A percentile compares a stretch with the other conserved stretches of the same genome.
Evolutionary conservation across 768 basidiomycete species (phyloP).

Genomic region (Tricholoma flavovirens): DNA sequence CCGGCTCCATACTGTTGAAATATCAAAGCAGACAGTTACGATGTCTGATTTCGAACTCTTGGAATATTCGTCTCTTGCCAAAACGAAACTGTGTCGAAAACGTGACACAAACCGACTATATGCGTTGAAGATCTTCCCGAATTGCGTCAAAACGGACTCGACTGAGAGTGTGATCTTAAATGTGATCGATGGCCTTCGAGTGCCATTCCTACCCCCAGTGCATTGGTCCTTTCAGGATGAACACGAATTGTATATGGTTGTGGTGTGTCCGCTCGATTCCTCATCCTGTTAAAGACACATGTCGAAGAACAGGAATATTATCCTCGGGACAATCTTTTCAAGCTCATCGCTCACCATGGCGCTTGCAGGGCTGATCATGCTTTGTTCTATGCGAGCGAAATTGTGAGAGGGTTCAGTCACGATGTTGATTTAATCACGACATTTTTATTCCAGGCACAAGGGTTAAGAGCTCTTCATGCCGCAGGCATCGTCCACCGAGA

Average conservation of each 20-base stretch:
- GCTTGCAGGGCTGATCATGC: constrained; percentile 30
- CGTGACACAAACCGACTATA: constrained; percentile 30
- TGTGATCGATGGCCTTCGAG: constrained; percentile 25
- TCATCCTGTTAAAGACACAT: background rate
- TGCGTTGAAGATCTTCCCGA: constrained; percentile 21
- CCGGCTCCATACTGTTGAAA: background rate
- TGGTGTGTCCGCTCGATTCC: constrained; percentile 22
- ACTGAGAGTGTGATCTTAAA: constrained; percentile 32
- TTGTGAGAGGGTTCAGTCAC: constrained; percentile 28
- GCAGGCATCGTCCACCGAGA: constrained; percentile 42
- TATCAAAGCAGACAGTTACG: constrained; percentile 14
- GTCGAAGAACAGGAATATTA: constrained; percentile 25
- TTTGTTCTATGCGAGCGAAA: constrained; percentile 41
- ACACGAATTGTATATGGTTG: constrained; percentile 32
- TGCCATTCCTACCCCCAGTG: constrained; percentile 34
- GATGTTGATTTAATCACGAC: background rate
- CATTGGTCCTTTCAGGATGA: constrained; percentile 37
- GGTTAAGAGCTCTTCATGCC: constrained; percentile 37
- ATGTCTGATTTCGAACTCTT: constrained; percentile 33
- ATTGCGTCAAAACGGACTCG: constrained; percentile 12
- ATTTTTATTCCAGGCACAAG: constrained; percentile 28
- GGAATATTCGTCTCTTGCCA: constrained; percentile 6
- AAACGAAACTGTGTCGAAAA: constrained; percentile 18
- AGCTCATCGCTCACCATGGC: constrained; percentile 23
- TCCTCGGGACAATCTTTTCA: constrained; percentile 22